Evolutionary conservation across 805 yeast genomes (phyloP).

Genomic region (Hagleromyces aurorensis): DNA sequence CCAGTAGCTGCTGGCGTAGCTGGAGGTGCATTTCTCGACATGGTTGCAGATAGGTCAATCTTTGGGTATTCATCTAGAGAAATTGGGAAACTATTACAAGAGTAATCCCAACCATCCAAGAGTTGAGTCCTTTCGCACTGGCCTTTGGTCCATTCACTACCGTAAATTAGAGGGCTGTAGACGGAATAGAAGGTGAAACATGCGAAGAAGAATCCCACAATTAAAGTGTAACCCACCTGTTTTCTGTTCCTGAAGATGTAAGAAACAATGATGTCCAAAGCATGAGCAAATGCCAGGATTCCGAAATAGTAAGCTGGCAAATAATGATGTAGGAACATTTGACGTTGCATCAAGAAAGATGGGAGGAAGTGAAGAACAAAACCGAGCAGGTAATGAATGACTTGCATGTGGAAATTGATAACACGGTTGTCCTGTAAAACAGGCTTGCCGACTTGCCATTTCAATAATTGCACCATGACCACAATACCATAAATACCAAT

Average conservation of each 20-base stretch:
- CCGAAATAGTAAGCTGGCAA: conserved; percentile 90
- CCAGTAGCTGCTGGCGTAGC: conserved; percentile 6
- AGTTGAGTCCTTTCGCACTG: conserved; percentile 57
- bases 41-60: conserved; percentile 8
- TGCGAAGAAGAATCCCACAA: conserved; percentile 41
- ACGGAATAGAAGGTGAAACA: conserved; percentile 48
- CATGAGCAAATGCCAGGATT: conserved; percentile 65
- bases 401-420: conserved; percentile 57
- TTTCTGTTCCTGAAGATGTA: conserved; percentile 38
- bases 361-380: conserved; percentile 69
- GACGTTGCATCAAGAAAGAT: conserved; percentile 84
- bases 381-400: conserved; percentile 55
- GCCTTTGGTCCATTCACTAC: conserved; percentile 65
- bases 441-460: conserved; percentile 58
- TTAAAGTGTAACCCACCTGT: conserved; percentile 36
- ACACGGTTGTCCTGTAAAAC: conserved; percentile 45
- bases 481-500: conserved; percentile 44
- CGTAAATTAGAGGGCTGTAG: conserved; percentile 73
- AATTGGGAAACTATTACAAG: conserved; percentile 52
- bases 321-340: conserved; percentile 88
- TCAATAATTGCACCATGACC: conserved; percentile 36
- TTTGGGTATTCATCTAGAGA: conserved; percentile 22
- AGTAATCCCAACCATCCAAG: conserved; percentile 77
- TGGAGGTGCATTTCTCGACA: conserved; percentile 7
- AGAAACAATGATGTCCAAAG: conserved; percentile 44